phyloP scores from a whole-genome alignment of 257 asterid species.

The Nicotiana noctiflora region DNA sequence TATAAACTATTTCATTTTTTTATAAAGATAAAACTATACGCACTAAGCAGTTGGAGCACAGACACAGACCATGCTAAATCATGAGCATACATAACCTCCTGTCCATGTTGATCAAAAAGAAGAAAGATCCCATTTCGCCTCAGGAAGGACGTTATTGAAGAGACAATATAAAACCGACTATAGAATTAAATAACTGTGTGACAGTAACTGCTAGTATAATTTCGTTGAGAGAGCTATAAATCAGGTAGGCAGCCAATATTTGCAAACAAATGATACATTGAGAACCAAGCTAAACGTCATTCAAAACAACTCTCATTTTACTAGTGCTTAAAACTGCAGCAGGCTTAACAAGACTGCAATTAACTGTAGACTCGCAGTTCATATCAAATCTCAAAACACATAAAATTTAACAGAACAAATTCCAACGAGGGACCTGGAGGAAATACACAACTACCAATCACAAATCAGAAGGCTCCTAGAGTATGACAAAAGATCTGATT shows the following conservation, averaged over 20 bases:
- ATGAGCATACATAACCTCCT: neutral
- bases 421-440: neutral
- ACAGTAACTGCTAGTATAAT: neutral
- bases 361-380: neutral
- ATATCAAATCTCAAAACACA: neutral
- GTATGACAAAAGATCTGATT: neutral
- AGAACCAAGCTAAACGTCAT: neutral
- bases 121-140: neutral
- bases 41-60: neutral
- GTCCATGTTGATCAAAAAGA: neutral
- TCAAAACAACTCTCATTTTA: neutral
- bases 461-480: neutral
- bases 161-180: neutral
- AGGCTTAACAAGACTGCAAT: neutral
- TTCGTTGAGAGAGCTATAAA: neutral
- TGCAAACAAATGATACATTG: neutral
- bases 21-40: neutral
- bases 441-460: conserved; percentile 3
- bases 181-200: neutral
- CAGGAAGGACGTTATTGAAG: neutral
- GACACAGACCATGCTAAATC: neutral
- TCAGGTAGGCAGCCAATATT: neutral
- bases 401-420: neutral
- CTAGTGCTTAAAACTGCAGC: neutral
- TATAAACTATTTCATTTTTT: no score